Base-by-base conservation (phyloP, 2,329 filamentous ascomycete species). In the Sarocladium brachiariae region DNA sequence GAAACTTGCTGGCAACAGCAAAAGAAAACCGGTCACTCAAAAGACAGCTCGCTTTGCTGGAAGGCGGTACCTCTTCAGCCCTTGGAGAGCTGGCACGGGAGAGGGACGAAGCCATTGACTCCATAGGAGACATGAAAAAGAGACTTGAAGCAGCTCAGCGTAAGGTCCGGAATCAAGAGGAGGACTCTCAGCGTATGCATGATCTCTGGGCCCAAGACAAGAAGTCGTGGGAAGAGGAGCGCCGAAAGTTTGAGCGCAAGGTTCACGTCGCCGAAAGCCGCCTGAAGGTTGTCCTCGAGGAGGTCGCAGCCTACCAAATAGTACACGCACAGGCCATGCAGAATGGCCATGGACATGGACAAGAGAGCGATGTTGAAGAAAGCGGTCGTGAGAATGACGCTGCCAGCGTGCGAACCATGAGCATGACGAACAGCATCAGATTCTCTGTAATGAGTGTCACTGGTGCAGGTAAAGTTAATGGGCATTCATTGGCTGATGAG, bases 211-310 rank as follows among this genome's bases (percentile, higher is more conserved):
- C 85, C 10, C 83, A 81, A 49, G 93, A 99, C 56, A 93, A 86
- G 63, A 84, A 92, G 50, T 73, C 74, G 2, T 97, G 91, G 90
- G 85, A 91, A 11, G 83, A 86, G 43, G 90, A 95, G 64, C 86
- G 83, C 60, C 83, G 91, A 50, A 86, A 81, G 51, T 77, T 89
- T 54, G 92, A 99, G 66, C 83, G 88, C 51, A 89, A 87, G 58
- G 71, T 96, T 13, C 91, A 97, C 64, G 78, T 96, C n/a, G 87
- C 90, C 2, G 93, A 99, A 69, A 87, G 79, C 25, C 84, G 92
- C 33, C 68, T 99, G 50, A 93, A 92, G 64, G 77, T 81, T 10
- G 79, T 99, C 10, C 74, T 99, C 39, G 89, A 92, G 33, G 93
- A 97, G 66, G 80, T 99, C 47, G 83, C 83, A n/a, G 76, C 80